phyloP scores from a whole-genome alignment of 208 protist species.

The Crithidia mellificae region DNA sequence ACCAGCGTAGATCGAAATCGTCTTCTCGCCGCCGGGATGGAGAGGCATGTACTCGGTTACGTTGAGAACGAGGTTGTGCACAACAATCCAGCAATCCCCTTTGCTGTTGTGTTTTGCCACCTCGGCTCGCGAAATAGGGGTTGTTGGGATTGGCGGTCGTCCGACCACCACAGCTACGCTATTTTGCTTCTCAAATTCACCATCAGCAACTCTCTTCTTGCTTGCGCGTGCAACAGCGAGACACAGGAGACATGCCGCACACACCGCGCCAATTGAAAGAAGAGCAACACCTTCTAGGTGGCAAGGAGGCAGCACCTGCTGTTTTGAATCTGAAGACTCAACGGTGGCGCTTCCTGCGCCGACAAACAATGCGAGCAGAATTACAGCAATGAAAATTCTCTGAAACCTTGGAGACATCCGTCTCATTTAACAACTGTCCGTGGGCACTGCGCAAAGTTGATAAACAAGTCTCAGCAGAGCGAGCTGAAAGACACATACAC shows the following conservation, averaged over 20 bases:
- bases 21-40: slow-evolving; percentile 4
- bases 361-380: too few relatives aligned
- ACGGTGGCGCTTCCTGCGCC: too few relatives aligned
- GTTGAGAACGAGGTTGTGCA: slow-evolving; percentile 6
- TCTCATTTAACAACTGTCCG: too few relatives aligned
- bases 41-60: slow-evolving; percentile 14
- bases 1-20: slow-evolving; percentile 5
- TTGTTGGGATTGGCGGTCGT: slow-evolving; percentile 8
- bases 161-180: not conserved
- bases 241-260: not conserved
- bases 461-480: too few relatives aligned
- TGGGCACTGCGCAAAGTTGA: too few relatives aligned
- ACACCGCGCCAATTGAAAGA: too few relatives aligned
- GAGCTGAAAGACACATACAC: too few relatives aligned
- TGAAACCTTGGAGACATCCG: too few relatives aligned
- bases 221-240: not conserved
- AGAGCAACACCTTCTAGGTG: too few relatives aligned
- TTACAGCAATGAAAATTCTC: too few relatives aligned
- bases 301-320: too few relatives aligned
- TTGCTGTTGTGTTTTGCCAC: slow-evolving; percentile 8
- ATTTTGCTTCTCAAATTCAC: not conserved
- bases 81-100: slow-evolving; percentile 5
- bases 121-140: slow-evolving; percentile 1
- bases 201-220: not conserved
- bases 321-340: too few relatives aligned